A percentile compares a stretch with the other conserved stretches of the same genome.
phyloP scores from a whole-genome alignment of 257 asterid species.

The Apocynum venetum region DNA sequence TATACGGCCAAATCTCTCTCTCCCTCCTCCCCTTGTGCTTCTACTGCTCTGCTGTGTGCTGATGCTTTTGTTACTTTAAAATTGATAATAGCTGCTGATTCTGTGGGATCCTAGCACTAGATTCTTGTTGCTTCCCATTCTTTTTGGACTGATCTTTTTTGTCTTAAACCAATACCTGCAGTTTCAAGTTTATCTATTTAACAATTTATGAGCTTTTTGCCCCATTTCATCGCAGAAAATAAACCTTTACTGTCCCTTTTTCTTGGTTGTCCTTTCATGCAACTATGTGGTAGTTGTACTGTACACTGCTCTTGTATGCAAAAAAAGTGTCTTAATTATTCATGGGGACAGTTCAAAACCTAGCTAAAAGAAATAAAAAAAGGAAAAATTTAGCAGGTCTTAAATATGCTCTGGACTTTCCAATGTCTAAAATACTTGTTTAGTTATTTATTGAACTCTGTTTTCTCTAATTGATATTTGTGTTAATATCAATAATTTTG shows the following conservation, averaged over 20 bases:
- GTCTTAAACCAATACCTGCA: background rate
- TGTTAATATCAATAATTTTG: background rate
- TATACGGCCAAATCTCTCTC: background rate
- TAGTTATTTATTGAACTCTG: background rate
- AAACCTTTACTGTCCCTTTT: background rate
- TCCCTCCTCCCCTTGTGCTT: too few relatives aligned
- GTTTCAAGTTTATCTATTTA: background rate
- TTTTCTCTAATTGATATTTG: background rate
- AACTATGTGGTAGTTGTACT: background rate
- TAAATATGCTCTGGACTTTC: background rate
- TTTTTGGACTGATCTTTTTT: background rate
- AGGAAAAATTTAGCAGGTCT: background rate
- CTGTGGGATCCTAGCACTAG: background rate
- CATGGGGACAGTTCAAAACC: background rate
- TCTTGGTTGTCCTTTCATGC: background rate
- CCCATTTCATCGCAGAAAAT: background rate
- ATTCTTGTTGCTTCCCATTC: background rate
- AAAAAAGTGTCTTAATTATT: background rate
- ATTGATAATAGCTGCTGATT: slow-evolving; percentile 4
- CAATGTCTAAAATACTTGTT: background rate
- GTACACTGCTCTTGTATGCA: background rate
- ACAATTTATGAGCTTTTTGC: background rate
- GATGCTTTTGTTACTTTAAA: background rate
- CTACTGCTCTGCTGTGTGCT: background rate
- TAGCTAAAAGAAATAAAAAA: background rate